Base-by-base conservation (phyloP, 169 alveolate species). In the Plasmodium gaboni region DNA sequence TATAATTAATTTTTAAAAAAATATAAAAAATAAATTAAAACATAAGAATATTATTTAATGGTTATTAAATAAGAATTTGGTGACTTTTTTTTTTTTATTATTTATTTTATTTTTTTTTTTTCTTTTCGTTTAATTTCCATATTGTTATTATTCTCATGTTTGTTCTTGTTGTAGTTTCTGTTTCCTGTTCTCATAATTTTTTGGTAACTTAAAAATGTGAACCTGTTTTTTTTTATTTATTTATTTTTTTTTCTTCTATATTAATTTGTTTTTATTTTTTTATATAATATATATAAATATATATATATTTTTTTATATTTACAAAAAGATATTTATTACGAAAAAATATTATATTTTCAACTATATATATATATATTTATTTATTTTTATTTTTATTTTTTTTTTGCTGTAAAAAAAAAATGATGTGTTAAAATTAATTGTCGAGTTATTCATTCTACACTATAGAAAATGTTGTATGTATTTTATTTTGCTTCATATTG, bases 101-200 rank as follows among this genome's bases (percentile, higher is more conserved):
- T 8, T 64, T 64, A 32, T 28, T 10, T 61, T 19, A 0, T 59
- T 59, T 19, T 59, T 19, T 32, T 53, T 64, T 28, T 32, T 64
- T 28, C 13, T 64, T 32, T 32, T 32, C 42, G 3, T 32, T 32
- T 32, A 32, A 32, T 32, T 32, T 32, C 42, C 42, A 32, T 32
- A 32, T 32, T 32, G 42, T 32, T 32, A 32, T 32, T 32, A 32
- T 32, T 32, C 42, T 32, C 42, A 32, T 32, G 42, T 2, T 59
- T 59, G n/a, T 59, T 59, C n/a, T 32, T 64, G 50, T 28, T 38
- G 73, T 38, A 64, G 50, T 26, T 64, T 28, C 73, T 32, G 53
- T 64, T 38, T 64, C 38, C 19, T 64, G 73, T 64, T 64, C 73
- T 64, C 32, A 64, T 24, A 28, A 51, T 64, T 64, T 51, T 64